Base-by-base conservation (phyloP, 345 rosid species). In the Diplotaxis tenuifolia region DNA sequence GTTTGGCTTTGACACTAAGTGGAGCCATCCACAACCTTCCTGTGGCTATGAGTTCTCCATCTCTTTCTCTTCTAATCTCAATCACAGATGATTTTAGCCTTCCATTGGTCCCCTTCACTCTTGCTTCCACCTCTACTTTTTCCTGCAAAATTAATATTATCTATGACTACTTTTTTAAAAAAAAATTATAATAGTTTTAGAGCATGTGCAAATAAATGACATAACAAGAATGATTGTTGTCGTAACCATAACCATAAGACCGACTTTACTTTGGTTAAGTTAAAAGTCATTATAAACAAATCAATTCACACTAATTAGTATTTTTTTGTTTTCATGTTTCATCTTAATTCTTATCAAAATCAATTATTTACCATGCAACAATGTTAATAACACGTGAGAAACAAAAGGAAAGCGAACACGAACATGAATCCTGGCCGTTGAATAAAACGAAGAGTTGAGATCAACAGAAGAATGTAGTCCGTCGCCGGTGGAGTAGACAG, bases 21-120 rank as follows among this genome's bases (percentile, higher is more conserved):
- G 85, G 68, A 52, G 87, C 78, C 86, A 81, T 82, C 93, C 93
- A 84, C 34, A 84, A 81, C 53, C 82, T 89, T 38, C 83, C 93
- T 36, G 82, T 52, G 50, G 92, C 94, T 73, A 88, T 73, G 1
- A 84, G 29, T 34, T 85, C 70, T 59, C 50, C 49, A 64, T 61
- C 71, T 2, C 23, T 31, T 58, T 80, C 88, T 57, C 82, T 83
- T 68, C 72, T 71, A 4, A 86, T 77, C 62, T 83, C 86, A 69
- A 84, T 79, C 52, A 71, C 56, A 67, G 77, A 87, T 6, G 80
- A 74, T 7, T 82, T 58, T 16, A 88, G 77, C 54, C 65, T 81
- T 56, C 85, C 94, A 45, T 49, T 83, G 4, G 34, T 56, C 14
- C 84, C 88, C 4, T 42, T 74, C n/a, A 87, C 85, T 73, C 71